These are phyloP conservation scores for Leccinellum luteum DNA, from an alignment of 768 basidiomycete species.

Conservation along the genomic window DNA sequence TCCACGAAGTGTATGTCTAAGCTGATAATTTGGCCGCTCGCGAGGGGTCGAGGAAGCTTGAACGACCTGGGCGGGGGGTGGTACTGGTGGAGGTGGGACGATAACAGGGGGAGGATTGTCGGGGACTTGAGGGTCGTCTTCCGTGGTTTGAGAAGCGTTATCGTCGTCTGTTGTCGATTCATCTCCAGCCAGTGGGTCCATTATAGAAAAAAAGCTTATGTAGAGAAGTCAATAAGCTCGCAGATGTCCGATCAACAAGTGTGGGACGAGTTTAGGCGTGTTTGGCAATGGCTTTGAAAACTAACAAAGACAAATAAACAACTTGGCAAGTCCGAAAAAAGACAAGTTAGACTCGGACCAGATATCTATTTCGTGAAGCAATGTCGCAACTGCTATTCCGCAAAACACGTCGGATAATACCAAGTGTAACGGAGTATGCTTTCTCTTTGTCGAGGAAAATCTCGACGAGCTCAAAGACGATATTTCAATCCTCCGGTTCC, in stretches of 20 bases:
- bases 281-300: constrained; percentile 24
- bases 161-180: constrained; percentile 56
- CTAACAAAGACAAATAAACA: constrained; percentile 28
- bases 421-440: not conserved
- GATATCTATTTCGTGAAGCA: not conserved
- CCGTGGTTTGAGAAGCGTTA: constrained; percentile 78
- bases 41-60: constrained; percentile 38
- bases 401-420: not conserved
- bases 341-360: too few relatives aligned
- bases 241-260: not conserved
- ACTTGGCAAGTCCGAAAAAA: too few relatives aligned
- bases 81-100: constrained; percentile 33
- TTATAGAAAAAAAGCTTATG: not conserved
- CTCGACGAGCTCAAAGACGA: constrained; percentile 11
- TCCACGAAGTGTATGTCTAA: constrained; percentile 65
- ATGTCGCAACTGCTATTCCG: not conserved
- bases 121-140: constrained; percentile 79
- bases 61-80: constrained; percentile 25
- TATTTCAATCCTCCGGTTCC: constrained; percentile 24
- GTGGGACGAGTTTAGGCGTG: constrained; percentile 19
- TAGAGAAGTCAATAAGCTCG: not conserved
- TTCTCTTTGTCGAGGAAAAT: constrained; percentile 3
- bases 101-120: constrained; percentile 49
- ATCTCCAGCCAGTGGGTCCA: constrained; percentile 30
- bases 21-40: constrained; percentile 62